These are phyloP conservation scores for Colletotrichum tropicicola DNA, from an alignment of 2,329 filamentous ascomycete genomes.

Conservation along the genomic window DNA sequence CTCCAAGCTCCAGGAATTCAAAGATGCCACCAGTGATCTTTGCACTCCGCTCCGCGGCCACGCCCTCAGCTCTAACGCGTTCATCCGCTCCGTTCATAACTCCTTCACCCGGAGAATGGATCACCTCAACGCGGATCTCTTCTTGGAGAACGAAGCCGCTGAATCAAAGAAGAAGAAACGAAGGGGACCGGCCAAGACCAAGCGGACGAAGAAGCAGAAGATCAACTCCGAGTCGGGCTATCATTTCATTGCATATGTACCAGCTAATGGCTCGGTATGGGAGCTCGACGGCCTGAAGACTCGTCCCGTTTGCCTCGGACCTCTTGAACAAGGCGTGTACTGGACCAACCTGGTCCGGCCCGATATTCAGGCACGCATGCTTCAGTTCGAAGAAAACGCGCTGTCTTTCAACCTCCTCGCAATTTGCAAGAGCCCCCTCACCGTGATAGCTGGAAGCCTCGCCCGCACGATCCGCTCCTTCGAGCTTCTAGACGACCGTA, in stretches of 20 bases:
- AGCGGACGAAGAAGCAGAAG: conserved; percentile 48
- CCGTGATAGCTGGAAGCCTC: conserved; percentile 56
- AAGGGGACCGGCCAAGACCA: conserved; percentile 46
- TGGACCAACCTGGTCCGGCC: conserved; percentile 75
- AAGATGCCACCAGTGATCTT: conserved; percentile 73
- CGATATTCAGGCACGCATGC: conserved; percentile 74
- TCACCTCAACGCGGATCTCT: conserved; percentile 76
- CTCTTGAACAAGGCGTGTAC: conserved; percentile 46
- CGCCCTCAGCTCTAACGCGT: conserved; percentile 76
- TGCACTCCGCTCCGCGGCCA: conserved; percentile 79
- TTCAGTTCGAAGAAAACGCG: conserved; percentile 69
- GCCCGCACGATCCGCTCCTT: conserved; percentile 51
- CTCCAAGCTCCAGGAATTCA: conserved; percentile 76
- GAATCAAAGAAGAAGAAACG: conserved; percentile 45
- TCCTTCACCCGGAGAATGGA: conserved; percentile 85
- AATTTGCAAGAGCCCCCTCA: conserved; percentile 73
- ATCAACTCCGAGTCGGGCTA: conserved; percentile 70
- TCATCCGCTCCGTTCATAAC: conserved; percentile 86
- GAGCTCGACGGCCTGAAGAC: conserved; percentile 86
- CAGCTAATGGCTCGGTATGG: conserved; percentile 79
- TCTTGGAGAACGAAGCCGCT: conserved; percentile 65
- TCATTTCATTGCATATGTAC: conserved; percentile 92
- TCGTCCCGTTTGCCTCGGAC: conserved; percentile 72
- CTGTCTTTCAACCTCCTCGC: conserved; percentile 83
- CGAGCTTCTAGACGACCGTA: conserved; percentile 45